Evolutionary conservation across 352 stramenopile genomes (phyloP), one percentile per base, ranked within the genome.

Genomic region (Phytophthora pinifolia): DNA sequence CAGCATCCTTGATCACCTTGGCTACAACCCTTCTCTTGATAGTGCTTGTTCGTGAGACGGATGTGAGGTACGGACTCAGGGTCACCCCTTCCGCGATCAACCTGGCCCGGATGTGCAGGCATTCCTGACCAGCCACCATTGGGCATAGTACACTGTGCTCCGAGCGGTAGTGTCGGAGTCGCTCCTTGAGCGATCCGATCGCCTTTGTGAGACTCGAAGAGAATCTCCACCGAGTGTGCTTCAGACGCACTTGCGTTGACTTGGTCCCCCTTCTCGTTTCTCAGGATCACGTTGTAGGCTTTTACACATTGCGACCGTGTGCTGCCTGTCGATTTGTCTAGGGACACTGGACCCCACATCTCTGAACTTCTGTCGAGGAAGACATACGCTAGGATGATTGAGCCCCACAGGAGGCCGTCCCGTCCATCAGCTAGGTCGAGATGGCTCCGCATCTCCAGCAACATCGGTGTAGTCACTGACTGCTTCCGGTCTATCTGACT

Each of bases 351-450:
- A 0, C 51, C 54, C 51, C 59, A 64, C 0, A 65, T 20, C 48
- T 70, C 55, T 10, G 59, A 70, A 22, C 54, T 67, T 22, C 65
- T 17, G 36, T 74, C 46, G 0, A 67, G 59, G 49, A 66, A 70
- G 51, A 64, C 61, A 41, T 48, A 66, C 0, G 14, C 54, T 0
- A 69, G n/a, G 0, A 69, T 18, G 6, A 69, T 54, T 0, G 65
- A 73, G 14, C 54, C 45, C 41, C 59, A 65, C 25, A 58, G 27
- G 1, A 67, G 12, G n/a, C n/a, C n/a, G 10, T 56, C 47, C 43
- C 10, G 1, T 18, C 36, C 1, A 8, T 33, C 17, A 1, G 22
- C 29, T 15, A 18, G 14, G 7, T 29, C 3, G 1, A 60, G 7
- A 3, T 3, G 8, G 3, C 35, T 12, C 7, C 46, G 36, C 58